Evolutionary conservation across 257 asterid genomes (phyloP), one percentile per base, ranked within the genome.

Genomic region (Capsicum rhomboideum): DNA sequence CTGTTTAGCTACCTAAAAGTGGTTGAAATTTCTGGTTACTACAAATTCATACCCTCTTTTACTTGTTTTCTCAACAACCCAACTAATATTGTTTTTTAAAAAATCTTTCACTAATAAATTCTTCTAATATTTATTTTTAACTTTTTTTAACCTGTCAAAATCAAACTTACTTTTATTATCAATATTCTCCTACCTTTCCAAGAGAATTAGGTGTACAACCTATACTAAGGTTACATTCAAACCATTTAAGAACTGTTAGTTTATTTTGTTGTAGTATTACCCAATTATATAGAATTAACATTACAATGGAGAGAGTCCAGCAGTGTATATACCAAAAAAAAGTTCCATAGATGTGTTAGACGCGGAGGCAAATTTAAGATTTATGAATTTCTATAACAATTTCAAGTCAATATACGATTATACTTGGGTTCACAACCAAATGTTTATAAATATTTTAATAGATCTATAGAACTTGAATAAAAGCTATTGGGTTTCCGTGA

Each of bases 31-130:
- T 79, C 42, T 40, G 37, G 61, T 69, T 79, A 83, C 80, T 44
- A 23, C 67, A 68, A 42, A 56, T 49, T 40, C 28, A 10, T 84
- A 59, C 42, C 21, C 56, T 54, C 18, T 46, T 42, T 74, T 79
- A 23, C 88, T 82, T 69, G 29, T 74, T 82, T 86, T 86, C 91
- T 85, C 85, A 87, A 82, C 93, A 74, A 87, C 87, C 78, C 37
- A 79, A 81, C 83, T 16, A 82, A 87, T 67, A 31, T 34, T n/a
- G n/a, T n/a, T n/a, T 50, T 66, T 64, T 21, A 53, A 42, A 12
- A 16, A 8, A 18, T 16, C 23, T 8, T 72, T 74, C 44, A 72
- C 31, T 66, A 54, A 29, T 52, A 31, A 82, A 49, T 50, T 50
- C 13, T 28, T 74, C 3, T 64, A 64, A 64, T 46, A 26, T 1